These are phyloP conservation scores for Cinchona pubescens DNA, from an alignment of 257 asterid genomes.

Conservation along the genomic window DNA sequence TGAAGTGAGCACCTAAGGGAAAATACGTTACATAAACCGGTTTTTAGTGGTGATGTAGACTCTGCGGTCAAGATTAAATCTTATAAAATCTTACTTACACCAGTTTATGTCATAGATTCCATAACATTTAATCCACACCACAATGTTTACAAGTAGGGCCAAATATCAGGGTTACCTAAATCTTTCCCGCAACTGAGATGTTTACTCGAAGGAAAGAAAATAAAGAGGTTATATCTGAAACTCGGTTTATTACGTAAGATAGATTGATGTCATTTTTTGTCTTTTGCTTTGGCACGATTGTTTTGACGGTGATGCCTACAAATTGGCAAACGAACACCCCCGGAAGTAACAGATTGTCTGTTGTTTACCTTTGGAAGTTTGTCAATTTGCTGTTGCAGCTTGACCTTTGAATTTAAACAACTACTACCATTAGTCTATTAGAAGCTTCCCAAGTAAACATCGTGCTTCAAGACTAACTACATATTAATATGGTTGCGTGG, in stretches of 20 bases:
- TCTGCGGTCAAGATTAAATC: too few relatives aligned
- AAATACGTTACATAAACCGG: too few relatives aligned
- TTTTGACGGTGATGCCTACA: not conserved
- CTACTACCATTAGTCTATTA: too few relatives aligned
- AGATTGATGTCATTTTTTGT: not conserved
- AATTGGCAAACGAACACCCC: not conserved
- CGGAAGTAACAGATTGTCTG: not conserved
- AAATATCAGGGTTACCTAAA: too few relatives aligned
- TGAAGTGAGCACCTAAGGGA: too few relatives aligned
- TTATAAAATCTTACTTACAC: too few relatives aligned
- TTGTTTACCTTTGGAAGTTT: not conserved
- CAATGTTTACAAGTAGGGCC: too few relatives aligned
- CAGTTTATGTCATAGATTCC: too few relatives aligned
- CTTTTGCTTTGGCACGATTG: not conserved
- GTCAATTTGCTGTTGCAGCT: not conserved
- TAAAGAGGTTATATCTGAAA: not conserved
- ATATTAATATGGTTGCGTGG: not conserved
- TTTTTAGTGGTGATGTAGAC: too few relatives aligned
- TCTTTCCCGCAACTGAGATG: too few relatives aligned
- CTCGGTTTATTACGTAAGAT: not conserved
- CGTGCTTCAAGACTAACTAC: not conserved
- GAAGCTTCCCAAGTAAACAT: slow-evolving; percentile 4
- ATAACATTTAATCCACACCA: too few relatives aligned
- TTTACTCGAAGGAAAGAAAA: too few relatives aligned
- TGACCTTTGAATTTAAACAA: not conserved